Base-by-base conservation (phyloP, 2,329 filamentous ascomycete species). In the Sarocladiaceae sp. region DNA sequence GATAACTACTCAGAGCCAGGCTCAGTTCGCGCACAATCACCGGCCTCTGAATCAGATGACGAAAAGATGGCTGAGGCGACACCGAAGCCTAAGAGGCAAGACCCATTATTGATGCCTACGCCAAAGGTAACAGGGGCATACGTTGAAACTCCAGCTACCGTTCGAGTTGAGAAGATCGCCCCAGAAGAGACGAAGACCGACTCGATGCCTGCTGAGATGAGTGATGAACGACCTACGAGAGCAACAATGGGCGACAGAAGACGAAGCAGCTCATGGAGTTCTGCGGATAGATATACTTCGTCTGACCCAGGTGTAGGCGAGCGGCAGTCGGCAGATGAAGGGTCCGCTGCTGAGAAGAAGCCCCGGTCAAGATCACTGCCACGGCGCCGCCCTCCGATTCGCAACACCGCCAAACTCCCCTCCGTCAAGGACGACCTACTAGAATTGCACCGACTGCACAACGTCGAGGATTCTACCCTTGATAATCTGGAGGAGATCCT, bases 401-500 rank as follows among this genome's bases (percentile, higher is more conserved):
- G 67, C 49, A 80, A 80, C 59, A 72, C 76, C 3, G 71, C 71
- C 43, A 72, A 66, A 46, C 73, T 67, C 3, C 69, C 73, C 2
- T 75, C 71, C 2, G 76, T 76, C 44, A 73, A 67, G 45, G 75
- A 78, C 46, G 77, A 81, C 50, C 59, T 80, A 21, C 61, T 69
- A 21, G 69, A 74, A 42, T 72, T 81, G 35, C 67, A 76, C 49
- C 66, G 66, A 13, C 62, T 60, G 34, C 69, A 78, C 52, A 67
- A 78, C 44, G 70, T 79, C 20, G 76, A 80, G 15, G 77, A 80
- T 52, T 77, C 74, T 1, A 80, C 76, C 0, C 57, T 79, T n/a
- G 76, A 80, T 39, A 73, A 80, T 48, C 62, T 80, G 23, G 74
- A 74, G 46, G 70, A 73, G 21, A 60, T 79, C 31, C 54, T 78